Evolutionary conservation across 2,329 filamentous ascomycete genomes (phyloP), one percentile per base, ranked within the genome.

Genomic region (Aspergillus udagawae): DNA sequence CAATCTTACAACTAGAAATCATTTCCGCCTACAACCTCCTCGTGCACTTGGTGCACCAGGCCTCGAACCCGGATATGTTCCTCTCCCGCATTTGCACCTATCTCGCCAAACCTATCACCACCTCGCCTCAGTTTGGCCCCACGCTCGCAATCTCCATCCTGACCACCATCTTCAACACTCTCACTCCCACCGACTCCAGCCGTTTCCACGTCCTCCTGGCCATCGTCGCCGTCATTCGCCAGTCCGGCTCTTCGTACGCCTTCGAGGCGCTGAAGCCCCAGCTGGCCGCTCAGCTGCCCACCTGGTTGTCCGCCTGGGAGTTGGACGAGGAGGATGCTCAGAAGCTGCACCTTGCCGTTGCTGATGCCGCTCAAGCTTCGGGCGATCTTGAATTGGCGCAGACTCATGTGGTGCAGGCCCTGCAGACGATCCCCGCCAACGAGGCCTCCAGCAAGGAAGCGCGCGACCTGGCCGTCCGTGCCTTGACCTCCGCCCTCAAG

Each of bases 1-100:
- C 60, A 54, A 38, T 54, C 47, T 32, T 42, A 56, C 56, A 65
- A 74, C 64, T 52, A 87, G 93, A 97, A 77, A 94, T 97, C 75
- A 92, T 91, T 60, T 89, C 93, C 58, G 91, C 93, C 60, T 97
- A 97, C 80, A 97, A 99, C 80, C 88, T 97, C 67, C 88, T 99
- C 75, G 88, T 97, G 72, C 91, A 97, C 81, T 87, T 99, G 59
- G 86, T 96, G 65, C 83, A 91, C 69, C 91, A 96, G 79, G 91
- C 92, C 59, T 86, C 89, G 68, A 90, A 92, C 67, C 85, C 89
- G 65, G 88, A 91, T 76, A 90, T 89, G 78, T 89, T 94, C 80
- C 87, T 99, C 64, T 89, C 91, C 58, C 84, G 85, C 68, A 87
- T 99, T 70, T 97, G 94, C 85, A 83, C 87, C 70, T 93, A 95